These are phyloP conservation scores for Phaffomyces thermotolerans DNA, from an alignment of 805 yeast genomes.

Conservation along the genomic window DNA sequence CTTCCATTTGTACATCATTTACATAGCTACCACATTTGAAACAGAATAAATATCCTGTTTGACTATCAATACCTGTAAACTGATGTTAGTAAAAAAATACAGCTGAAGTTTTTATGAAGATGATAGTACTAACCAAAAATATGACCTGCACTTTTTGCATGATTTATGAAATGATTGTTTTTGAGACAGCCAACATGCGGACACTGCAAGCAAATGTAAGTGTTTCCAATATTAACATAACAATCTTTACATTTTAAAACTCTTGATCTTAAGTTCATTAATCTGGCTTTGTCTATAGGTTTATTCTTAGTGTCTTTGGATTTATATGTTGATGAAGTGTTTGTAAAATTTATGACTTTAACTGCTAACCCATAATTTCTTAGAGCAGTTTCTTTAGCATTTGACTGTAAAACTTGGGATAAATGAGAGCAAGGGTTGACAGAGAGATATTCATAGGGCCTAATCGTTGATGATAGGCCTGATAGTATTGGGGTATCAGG, in stretches of 20 bases:
- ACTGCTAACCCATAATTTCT: slow-evolving; percentile 22
- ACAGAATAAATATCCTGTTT: slow-evolving; percentile 66
- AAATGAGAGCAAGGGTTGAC: slow-evolving; percentile 21
- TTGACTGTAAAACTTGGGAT: slow-evolving; percentile 20
- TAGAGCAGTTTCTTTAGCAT: slow-evolving; percentile 21
- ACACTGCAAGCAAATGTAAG: slow-evolving; percentile 68
- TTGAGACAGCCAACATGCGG: slow-evolving; percentile 68
- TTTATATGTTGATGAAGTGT: slow-evolving; percentile 6
- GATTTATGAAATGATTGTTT: slow-evolving; percentile 38
- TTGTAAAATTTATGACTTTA: slow-evolving; percentile 15
- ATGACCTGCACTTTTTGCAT: slow-evolving; percentile 43
- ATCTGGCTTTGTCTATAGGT: slow-evolving; percentile 28
- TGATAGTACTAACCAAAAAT: slow-evolving; percentile 35
- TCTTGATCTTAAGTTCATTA: slow-evolving; percentile 35
- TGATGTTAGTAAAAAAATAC: neutral
- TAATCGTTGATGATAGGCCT: neutral
- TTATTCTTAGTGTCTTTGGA: slow-evolving; percentile 9
- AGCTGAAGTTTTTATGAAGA: neutral
- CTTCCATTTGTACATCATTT: slow-evolving; percentile 51
- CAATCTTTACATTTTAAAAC: slow-evolving; percentile 49
- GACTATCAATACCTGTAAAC: slow-evolving; percentile 44
- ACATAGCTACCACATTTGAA: slow-evolving; percentile 72
- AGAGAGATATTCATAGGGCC: slow-evolving; percentile 2
- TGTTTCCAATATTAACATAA: slow-evolving; percentile 26
- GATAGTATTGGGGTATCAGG: neutral